A percentile compares a stretch with the other conserved stretches of the same genome.
These are phyloP conservation scores for Lyophyllum atratum DNA, from an alignment of 768 basidiomycete genomes.

Conservation along the genomic window DNA sequence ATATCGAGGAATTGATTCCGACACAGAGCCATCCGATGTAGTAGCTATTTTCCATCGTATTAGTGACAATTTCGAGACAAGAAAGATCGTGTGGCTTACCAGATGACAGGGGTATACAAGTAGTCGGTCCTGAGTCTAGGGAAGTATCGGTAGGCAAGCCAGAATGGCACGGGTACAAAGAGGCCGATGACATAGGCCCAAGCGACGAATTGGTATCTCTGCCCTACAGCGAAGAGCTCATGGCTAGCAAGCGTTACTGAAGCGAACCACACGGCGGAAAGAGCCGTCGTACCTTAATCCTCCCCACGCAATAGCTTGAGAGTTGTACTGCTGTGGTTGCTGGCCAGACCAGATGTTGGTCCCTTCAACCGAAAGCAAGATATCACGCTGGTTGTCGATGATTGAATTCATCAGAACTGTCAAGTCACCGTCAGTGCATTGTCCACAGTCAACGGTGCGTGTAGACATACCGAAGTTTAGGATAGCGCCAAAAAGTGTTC, in stretches of 20 bases:
- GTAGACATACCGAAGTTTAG: constrained; percentile 42
- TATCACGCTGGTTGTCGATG: constrained; percentile 49
- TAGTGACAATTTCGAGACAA: neutral
- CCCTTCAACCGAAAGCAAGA: constrained; percentile 55
- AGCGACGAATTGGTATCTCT: constrained; percentile 51
- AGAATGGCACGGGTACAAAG: constrained; percentile 54
- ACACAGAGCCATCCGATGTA: constrained; percentile 52
- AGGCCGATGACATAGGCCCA: constrained; percentile 50
- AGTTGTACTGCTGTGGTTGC: constrained; percentile 52
- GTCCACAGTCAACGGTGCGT: neutral
- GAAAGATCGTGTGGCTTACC: constrained; percentile 25
- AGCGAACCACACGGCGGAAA: neutral
- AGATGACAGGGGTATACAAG: constrained; percentile 48
- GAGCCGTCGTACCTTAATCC: constrained; percentile 32
- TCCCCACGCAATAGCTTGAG: constrained; percentile 54
- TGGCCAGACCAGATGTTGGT: constrained; percentile 56
- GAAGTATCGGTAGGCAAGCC: constrained; percentile 44
- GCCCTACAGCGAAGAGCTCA: constrained; percentile 42
- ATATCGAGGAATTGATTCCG: constrained; percentile 49
- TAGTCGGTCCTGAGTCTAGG: constrained; percentile 48
- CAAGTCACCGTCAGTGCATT: constrained; percentile 6
- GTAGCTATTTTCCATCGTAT: constrained; percentile 29
- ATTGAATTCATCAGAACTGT: constrained; percentile 61
- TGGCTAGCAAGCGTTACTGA: constrained; percentile 26
- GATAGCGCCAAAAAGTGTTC: constrained; percentile 49